Percentiles rank a stretch among this genome's conserved stretches.
Evolutionary conservation across 2,329 filamentous ascomycete species (phyloP).

Genomic region (Fonsecaea pugnacius): DNA sequence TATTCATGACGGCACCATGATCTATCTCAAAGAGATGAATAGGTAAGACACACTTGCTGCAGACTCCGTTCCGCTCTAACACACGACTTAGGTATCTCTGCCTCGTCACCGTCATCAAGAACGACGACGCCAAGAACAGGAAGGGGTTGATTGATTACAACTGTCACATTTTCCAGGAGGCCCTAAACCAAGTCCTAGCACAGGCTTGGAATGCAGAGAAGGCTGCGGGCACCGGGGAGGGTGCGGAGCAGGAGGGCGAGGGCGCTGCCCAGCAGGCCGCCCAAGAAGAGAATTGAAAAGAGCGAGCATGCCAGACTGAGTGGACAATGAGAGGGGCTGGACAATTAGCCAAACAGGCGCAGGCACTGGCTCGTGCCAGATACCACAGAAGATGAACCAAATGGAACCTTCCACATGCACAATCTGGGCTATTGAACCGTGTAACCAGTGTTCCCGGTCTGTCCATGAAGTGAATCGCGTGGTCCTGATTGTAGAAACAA

Average conservation of each 20-base stretch:
- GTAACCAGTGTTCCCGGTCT: not conserved
- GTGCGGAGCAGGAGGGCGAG: slow-evolving; percentile 33
- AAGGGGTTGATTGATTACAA: slow-evolving; percentile 70
- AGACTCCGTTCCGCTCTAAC: slow-evolving; percentile 21
- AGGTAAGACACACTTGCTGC: slow-evolving; percentile 53
- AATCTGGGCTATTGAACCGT: not conserved
- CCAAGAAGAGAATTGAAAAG: slow-evolving; percentile 14
- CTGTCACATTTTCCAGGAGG: slow-evolving; percentile 66
- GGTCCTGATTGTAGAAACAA: not conserved
- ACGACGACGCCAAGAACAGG: slow-evolving; percentile 67
- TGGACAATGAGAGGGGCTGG: not conserved
- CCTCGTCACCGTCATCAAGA: slow-evolving; percentile 67
- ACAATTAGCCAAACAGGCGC: not conserved
- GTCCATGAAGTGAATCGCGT: not conserved
- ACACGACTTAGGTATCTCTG: slow-evolving; percentile 60
- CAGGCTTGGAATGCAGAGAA: slow-evolving; percentile 52
- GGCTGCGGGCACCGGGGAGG: slow-evolving; percentile 37
- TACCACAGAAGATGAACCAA: not conserved
- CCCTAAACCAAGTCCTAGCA: slow-evolving; percentile 65
- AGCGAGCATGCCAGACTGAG: not conserved
- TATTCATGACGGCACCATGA: slow-evolving; percentile 64
- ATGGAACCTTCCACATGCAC: not conserved
- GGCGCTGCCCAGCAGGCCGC: slow-evolving; percentile 4
- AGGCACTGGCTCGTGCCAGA: not conserved
- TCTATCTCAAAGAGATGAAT: slow-evolving; percentile 70